Base-by-base conservation (phyloP, 306 rosid genomes). In the Inga oerstediana region DNA sequence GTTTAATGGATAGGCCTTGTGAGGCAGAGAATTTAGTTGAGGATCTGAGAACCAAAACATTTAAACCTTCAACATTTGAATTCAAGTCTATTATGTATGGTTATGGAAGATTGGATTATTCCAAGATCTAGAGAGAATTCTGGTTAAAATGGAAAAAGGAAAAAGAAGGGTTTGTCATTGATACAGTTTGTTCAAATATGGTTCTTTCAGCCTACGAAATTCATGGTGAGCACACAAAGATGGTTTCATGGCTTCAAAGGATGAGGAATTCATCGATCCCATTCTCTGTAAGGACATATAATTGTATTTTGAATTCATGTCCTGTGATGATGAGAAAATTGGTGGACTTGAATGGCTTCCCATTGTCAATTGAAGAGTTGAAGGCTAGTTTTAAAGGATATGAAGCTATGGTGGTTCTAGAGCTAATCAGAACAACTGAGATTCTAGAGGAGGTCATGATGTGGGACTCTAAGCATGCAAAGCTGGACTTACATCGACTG, bases 401-500 rank as follows among this genome's bases (percentile, higher is more conserved):
- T 48, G 95, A 95, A 81, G 93, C 86, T 64, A 85, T 83, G 89
- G 79, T 91, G 85, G 88, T 95, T 56, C 74, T 62, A 54, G 98
- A 95, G 88, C 74, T 95, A 77, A 80, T 83, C 1, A 87, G 58
- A n/a, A 89, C 87, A 11, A 66, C 81, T 5, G 32, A 59, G 56
- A 84, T 92, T 68, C 85, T 93, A 82, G 92, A 84, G 41, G 97
- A 92, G 86, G 87, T 85, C 11, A 86, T 86, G 94, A 88, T 61
- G 80, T 92, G 98, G 92, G 92, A 82, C 71, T 66, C 91, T 66
- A n/a, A 10, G 71, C 94, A 91, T 86, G 85, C 71, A 20, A 95
- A 93, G 84, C 81, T 95, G 90, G 97, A 95, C 83, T 86, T 93
- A 84, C 97, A 93, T 83, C 97, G 98, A 37, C 74, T 89, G 86